These are phyloP conservation scores for Stellera chamaejasme DNA, from an alignment of 345 rosid species.

Conservation along the genomic window DNA sequence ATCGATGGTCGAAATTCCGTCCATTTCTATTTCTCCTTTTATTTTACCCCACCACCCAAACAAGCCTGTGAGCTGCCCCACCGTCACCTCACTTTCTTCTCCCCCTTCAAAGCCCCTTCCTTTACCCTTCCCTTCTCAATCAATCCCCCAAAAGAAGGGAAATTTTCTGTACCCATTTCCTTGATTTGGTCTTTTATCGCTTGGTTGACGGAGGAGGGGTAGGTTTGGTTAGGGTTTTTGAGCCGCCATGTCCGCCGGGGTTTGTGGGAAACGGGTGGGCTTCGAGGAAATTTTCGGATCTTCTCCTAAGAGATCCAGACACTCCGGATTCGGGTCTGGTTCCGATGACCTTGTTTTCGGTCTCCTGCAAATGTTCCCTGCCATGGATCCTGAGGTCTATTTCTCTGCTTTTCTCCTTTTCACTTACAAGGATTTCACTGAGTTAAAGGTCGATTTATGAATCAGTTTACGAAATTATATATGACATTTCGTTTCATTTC, in stretches of 20 bases:
- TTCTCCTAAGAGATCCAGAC: slow-evolving; percentile 39
- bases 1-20: background rate
- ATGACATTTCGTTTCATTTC: no score
- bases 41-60: background rate
- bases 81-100: background rate
- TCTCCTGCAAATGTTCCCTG: slow-evolving; percentile 37
- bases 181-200: background rate
- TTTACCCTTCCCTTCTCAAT: background rate
- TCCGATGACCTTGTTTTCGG: slow-evolving; percentile 28
- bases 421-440: background rate
- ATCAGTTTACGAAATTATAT: no score
- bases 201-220: background rate
- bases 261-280: slow-evolving; percentile 52
- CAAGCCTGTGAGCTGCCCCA: background rate
- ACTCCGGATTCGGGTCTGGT: slow-evolving; percentile 38
- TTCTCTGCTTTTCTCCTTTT: background rate
- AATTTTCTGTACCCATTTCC: background rate
- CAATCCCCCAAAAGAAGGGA: background rate
- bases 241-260: slow-evolving; percentile 38
- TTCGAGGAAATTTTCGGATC: slow-evolving; percentile 40
- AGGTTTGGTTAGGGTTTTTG: slow-evolving; percentile 17
- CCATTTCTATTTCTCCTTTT: background rate
- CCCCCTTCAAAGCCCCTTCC: slow-evolving; percentile 1
- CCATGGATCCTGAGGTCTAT: slow-evolving; percentile 49
- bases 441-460: no score